Conservation (phyloP, 2,329 filamentous ascomycete species). For the Phyllosticta paracitricarpa region DNA sequence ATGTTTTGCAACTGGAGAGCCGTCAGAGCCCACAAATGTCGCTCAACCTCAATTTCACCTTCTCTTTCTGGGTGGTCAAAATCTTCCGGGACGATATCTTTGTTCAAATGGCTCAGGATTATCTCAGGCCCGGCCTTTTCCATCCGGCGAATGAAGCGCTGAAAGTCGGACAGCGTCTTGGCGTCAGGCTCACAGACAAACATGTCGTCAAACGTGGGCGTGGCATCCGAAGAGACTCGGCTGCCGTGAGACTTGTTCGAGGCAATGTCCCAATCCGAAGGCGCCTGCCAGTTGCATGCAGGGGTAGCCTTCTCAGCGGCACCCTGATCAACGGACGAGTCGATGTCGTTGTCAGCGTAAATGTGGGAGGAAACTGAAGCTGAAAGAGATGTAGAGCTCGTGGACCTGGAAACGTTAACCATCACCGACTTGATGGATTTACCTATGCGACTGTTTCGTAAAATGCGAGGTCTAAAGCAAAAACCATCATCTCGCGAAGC, state of each 20-base stretch:
- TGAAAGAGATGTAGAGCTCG: background rate
- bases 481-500: background rate
- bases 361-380: background rate
- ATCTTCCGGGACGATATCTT: conserved; percentile 31
- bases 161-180: conserved; percentile 31
- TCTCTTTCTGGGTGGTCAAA: conserved; percentile 28
- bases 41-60: conserved; percentile 43
- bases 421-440: background rate
- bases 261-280: conserved; percentile 24
- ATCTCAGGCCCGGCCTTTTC: conserved; percentile 41
- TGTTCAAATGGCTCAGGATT: conserved; percentile 46
- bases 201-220: background rate
- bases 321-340: background rate
- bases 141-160: conserved; percentile 48
- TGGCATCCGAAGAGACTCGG: background rate
- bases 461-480: background rate
- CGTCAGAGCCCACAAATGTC: conserved; percentile 54
- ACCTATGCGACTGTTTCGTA: background rate
- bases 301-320: background rate
- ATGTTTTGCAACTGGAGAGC: conserved; percentile 36
- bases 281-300: conserved; percentile 16
- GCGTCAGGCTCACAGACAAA: conserved; percentile 5
- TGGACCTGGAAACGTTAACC: background rate
- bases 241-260: conserved; percentile 15
- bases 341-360: background rate